Evolutionary conservation across 768 basidiomycete species (phyloP).

Genomic region (Boletus speciosus): DNA sequence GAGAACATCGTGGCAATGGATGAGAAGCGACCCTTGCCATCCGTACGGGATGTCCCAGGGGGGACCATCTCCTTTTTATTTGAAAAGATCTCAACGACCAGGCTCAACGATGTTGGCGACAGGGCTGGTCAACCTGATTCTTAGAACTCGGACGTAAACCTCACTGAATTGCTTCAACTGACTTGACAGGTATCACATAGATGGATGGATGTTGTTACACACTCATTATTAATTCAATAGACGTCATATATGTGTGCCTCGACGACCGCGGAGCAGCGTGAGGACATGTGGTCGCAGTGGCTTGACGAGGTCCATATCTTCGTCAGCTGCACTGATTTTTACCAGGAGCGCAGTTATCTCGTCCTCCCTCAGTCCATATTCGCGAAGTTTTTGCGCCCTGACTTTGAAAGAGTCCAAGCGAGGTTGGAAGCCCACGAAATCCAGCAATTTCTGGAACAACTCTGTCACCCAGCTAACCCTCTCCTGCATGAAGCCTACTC

Average conservation of each 20-base stretch:
- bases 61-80: constrained; percentile 78
- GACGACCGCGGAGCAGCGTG: constrained; percentile 7
- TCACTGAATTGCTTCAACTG: background rate
- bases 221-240: constrained; percentile 3
- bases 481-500: constrained; percentile 20
- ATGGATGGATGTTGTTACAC: constrained; percentile 1
- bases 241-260: constrained; percentile 6
- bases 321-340: constrained; percentile 22
- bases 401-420: constrained; percentile 20
- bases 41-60: constrained; percentile 50
- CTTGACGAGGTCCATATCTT: constrained; percentile 14
- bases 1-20: constrained; percentile 42
- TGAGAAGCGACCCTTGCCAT: constrained; percentile 30
- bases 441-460: constrained; percentile 22
- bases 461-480: constrained; percentile 23
- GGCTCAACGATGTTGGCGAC: constrained; percentile 4
- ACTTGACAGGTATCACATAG: constrained; percentile 2
- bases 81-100: constrained; percentile 46
- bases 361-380: constrained; percentile 25
- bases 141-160: background rate
- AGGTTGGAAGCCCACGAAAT: constrained; percentile 20
- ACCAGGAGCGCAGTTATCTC: constrained; percentile 19
- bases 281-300: constrained; percentile 3
- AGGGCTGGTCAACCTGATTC: background rate
- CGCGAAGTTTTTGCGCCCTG: constrained; percentile 24